Base-by-base conservation (phyloP, 2,329 filamentous ascomycete species). In the Cyphellophora europaea region DNA sequence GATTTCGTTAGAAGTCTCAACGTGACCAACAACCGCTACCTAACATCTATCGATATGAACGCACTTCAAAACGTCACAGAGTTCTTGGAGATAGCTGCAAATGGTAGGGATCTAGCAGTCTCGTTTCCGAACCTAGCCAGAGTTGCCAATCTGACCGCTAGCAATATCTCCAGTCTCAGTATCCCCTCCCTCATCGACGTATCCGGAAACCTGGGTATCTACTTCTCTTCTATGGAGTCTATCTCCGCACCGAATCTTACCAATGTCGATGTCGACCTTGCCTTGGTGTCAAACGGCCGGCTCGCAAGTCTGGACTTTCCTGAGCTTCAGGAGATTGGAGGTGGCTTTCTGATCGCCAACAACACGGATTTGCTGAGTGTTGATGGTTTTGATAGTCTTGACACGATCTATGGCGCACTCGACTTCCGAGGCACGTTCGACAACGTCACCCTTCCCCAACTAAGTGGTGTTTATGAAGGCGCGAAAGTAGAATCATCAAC, bases 281-380 rank as follows among this genome's bases (percentile, higher is more conserved):
- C n/a, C n/a, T n/a, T n/a, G n/a, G n/a, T n/a, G n/a, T n/a, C n/a
- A n/a, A n/a, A n/a, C n/a, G n/a, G n/a, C n/a, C n/a, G n/a, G n/a
- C n/a, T n/a, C n/a, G n/a, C n/a, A n/a, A n/a, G n/a, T n/a, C n/a
- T n/a, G n/a, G n/a, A n/a, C n/a, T n/a, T n/a, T n/a, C 79, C 82
- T 31, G 30, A 55, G 14, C 70, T 96, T 30, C 71, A 67, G 47
- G 71, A 63, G 36, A 72, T 94, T 52, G 76, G 73, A 49, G 88
- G 85, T 65, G 85, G 82, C 57, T 74, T 93, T 57, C 77, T 82
- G 50, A 76, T 98, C 54, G 80, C 83, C 63, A 93, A 94, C 76
- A 95, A 96, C 79, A 84, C 85, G 42, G 66, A 69, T 37, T 72
- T 95, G 19, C 50, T 62, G 37, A 57, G 65, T 41, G 69, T 95